Percentiles rank a stretch among this genome's conserved stretches.
Evolutionary conservation across 805 yeast species (phyloP).

Genomic region (Pichia manshurica): DNA sequence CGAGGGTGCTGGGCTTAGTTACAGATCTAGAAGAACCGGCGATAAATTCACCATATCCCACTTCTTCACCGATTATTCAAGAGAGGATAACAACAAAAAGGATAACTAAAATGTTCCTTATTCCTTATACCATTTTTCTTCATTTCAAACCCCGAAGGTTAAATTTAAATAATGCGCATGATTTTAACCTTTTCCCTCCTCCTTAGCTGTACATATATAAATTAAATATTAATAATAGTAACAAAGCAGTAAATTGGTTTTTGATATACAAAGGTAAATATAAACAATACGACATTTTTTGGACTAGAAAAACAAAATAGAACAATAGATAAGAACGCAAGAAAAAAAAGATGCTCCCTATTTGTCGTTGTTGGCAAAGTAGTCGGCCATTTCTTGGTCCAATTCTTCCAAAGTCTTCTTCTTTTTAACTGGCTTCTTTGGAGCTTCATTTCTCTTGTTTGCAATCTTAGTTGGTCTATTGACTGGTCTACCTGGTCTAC

Average conservation of each 20-base stretch:
- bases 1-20: conserved; percentile 64
- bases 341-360: neutral
- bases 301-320: neutral
- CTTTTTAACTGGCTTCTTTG: conserved; percentile 35
- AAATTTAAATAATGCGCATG: too few species aligned
- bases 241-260: neutral
- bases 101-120: neutral
- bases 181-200: too few species aligned
- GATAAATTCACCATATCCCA: conserved; percentile 27
- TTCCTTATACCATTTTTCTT: too few species aligned
- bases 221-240: too few species aligned
- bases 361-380: conserved; percentile 56
- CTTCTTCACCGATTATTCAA: conserved; percentile 15
- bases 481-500: conserved; percentile 38
- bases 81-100: conserved; percentile 6
- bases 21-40: conserved; percentile 39
- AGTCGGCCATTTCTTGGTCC: conserved; percentile 97
- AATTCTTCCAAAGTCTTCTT: conserved; percentile 84
- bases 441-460: conserved; percentile 6
- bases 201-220: too few species aligned
- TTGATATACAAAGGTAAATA: neutral
- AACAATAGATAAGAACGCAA: too few species aligned
- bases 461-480: conserved; percentile 20
- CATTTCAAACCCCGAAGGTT: too few species aligned
- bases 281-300: neutral